A percentile compares a stretch with the other conserved stretches of the same genome.
Conservation (phyloP, 2,329 filamentous ascomycete genomes). For the Plectosphaerella sp. region DNA sequence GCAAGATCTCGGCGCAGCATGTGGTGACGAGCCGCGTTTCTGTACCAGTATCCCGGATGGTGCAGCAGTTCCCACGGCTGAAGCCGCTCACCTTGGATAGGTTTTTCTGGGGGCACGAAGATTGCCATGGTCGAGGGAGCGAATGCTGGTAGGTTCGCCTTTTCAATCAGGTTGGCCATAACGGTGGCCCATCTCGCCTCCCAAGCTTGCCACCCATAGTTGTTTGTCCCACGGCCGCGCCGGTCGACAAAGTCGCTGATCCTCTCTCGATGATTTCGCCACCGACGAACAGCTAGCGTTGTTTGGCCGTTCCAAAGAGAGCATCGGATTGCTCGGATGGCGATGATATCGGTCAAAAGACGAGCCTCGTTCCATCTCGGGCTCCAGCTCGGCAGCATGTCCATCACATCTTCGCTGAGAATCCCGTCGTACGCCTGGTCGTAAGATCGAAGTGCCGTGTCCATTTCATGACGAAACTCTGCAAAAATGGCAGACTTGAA, state of each 20-base stretch:
- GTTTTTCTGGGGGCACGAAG: constrained; percentile 55
- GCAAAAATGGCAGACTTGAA: constrained; percentile 89
- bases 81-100: constrained; percentile 50
- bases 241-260: constrained; percentile 76
- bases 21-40: constrained; percentile 54
- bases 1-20: constrained; percentile 49
- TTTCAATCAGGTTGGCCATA: constrained; percentile 59
- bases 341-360: constrained; percentile 75
- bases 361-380: constrained; percentile 90
- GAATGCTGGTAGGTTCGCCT: constrained; percentile 46
- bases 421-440: constrained; percentile 82
- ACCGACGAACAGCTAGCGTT: constrained; percentile 74
- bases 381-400: constrained; percentile 85
- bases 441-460: constrained; percentile 78
- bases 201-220: constrained; percentile 94
- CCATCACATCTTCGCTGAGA: constrained; percentile 77
- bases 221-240: constrained; percentile 77
- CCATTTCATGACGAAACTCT: constrained; percentile 91
- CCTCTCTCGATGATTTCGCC: constrained; percentile 71
- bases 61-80: constrained; percentile 62
- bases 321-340: constrained; percentile 77
- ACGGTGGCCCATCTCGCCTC: constrained; percentile 67
- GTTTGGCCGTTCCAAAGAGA: constrained; percentile 75
- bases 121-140: constrained; percentile 36
- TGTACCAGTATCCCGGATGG: constrained; percentile 65